Percentiles rank a stretch among this genome's conserved stretches.
These are phyloP conservation scores for Globisporangium parvum DNA, from an alignment of 352 stramenopile genomes.

Conservation along the genomic window DNA sequence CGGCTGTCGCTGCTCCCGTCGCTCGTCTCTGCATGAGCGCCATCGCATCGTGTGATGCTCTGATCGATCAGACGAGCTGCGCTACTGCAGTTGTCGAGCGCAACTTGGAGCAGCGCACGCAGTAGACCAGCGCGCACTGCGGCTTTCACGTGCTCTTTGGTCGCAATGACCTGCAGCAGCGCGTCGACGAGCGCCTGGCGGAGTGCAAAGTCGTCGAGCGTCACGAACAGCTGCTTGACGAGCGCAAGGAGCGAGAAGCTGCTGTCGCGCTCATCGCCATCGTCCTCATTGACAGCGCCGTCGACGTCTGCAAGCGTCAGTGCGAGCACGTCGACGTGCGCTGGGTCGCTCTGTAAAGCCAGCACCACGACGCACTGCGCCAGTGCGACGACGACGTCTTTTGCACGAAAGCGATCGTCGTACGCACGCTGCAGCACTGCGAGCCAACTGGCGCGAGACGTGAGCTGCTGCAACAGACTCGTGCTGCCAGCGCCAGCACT, in stretches of 20 bases:
- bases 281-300: background rate
- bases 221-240: constrained; percentile 76
- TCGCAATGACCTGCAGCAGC: constrained; percentile 22
- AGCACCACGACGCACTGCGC: constrained; percentile 29
- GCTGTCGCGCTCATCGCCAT: background rate
- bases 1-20: constrained; percentile 1
- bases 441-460: constrained; percentile 6
- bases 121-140: constrained; percentile 31
- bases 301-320: constrained; percentile 5
- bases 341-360: background rate
- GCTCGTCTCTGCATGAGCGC: background rate
- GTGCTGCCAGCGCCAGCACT: background rate
- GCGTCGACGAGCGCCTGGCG: constrained; percentile 27
- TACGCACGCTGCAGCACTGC: constrained; percentile 21
- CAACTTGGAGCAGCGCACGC: constrained; percentile 39
- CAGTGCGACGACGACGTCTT: constrained; percentile 29
- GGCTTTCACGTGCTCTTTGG: constrained; percentile 47
- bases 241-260: constrained; percentile 29
- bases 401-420: constrained; percentile 26
- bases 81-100: constrained; percentile 20
- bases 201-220: constrained; percentile 19
- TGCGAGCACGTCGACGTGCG: background rate
- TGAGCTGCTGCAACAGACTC: background rate
- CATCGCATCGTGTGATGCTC: constrained; percentile 1
- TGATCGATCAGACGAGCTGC: background rate